Percentiles rank a stretch among this genome's conserved stretches.
Evolutionary conservation across 192 early-diverging fungal species (phyloP).

Genomic region (Paraglomus brasilianum): DNA sequence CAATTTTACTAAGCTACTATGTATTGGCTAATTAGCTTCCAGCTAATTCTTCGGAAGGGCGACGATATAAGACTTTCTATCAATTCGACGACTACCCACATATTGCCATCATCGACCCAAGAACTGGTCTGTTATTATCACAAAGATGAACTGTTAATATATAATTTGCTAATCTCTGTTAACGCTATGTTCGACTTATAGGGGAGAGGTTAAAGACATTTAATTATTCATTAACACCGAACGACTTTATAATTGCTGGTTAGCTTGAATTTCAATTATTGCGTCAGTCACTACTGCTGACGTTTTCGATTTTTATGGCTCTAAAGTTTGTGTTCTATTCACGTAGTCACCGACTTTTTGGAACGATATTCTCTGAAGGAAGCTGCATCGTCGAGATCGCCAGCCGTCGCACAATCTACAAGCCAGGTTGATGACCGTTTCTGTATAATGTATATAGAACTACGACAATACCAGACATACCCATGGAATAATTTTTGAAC

Average conservation of each 20-base stretch:
- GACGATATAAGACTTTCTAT: constrained; percentile 72
- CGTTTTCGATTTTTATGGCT: neutral
- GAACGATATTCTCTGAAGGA: constrained; percentile 47
- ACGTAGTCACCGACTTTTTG: constrained; percentile 60
- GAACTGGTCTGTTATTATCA: constrained; percentile 61
- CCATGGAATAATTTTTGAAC: constrained; percentile 87
- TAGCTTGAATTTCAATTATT: constrained; percentile 11
- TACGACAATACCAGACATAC: constrained; percentile 62
- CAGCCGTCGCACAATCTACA: too few relatives aligned
- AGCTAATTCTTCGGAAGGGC: constrained; percentile 66
- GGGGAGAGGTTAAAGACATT: constrained; percentile 81
- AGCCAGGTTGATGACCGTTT: constrained; percentile 29
- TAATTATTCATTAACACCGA: constrained; percentile 51
- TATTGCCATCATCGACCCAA: constrained; percentile 84
- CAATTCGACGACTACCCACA: constrained; percentile 72
- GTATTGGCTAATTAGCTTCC: constrained; percentile 19
- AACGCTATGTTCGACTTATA: constrained; percentile 28
- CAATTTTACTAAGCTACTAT: neutral
- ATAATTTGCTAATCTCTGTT: neutral
- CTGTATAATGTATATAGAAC: constrained; percentile 23
- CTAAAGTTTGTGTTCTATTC: neutral
- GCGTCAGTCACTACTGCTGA: neutral
- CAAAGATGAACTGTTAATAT: neutral
- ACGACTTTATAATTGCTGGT: constrained; percentile 75
- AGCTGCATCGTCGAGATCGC: neutral